Evolutionary conservation across 495 filamentous ascomycete genomes (phyloP), one percentile per base, ranked within the genome.

Genomic region (Xylaria curta): DNA sequence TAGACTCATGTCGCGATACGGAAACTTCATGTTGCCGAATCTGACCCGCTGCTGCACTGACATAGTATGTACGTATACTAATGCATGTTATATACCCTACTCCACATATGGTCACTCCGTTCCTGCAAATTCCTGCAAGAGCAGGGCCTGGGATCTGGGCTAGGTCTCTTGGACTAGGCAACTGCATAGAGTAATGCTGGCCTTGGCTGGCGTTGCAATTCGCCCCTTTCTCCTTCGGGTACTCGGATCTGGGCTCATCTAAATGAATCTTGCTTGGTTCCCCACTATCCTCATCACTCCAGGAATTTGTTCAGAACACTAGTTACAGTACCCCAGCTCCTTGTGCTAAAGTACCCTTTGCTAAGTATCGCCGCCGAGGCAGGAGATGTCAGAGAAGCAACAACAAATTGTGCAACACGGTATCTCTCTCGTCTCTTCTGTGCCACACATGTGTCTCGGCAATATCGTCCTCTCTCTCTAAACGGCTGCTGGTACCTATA

Each of bases 181-280:
- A 21, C 51, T 26, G 51, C 51, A 51, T 26, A 26, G 21, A 54
- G 15, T 19, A 26, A 26, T 53, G 10, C 26, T 56, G 44, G 36
- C 10, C 1, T 44, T 44, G 4, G 10, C 26, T 56, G 44, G 36
- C 10, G 3, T 44, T 44, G 4, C 12, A 26, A 17, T 44, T 44
- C 60, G 5, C 60, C 60, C 38, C 38, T 63, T 44, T 63, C 60
- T 44, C 60, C 13, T 63, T 63, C 38, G 60, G 38, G 60, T 63
- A 24, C 38, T 42, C 60, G 60, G 60, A 63, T 63, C 60, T 42
- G n/a, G 58, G 59, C 59, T 42, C 59, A 62, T 62, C 59, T 62
- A 33, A 61, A 33, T 60, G 59, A 62, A 3, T 33, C 38, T 21
- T n/a, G 31, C 31, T 21, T 10, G 21, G n/a, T 44, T 21, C 36